These are phyloP conservation scores for Lepidium campestre DNA, from an alignment of 441 rosid genomes.

Conservation along the genomic window DNA sequence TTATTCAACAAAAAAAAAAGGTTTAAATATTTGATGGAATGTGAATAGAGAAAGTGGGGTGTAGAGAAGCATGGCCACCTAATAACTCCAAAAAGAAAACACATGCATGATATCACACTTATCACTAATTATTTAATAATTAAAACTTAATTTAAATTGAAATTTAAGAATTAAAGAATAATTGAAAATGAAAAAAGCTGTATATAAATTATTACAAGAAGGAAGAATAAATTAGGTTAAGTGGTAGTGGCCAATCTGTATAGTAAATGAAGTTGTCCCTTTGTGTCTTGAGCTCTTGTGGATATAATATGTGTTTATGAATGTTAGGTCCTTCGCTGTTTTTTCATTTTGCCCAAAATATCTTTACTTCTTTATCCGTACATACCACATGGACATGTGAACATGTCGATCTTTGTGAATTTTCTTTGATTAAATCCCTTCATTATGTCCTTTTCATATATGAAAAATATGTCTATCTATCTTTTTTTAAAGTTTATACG, in stretches of 20 bases:
- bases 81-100: constrained; percentile 26
- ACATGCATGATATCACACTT: constrained; percentile 30
- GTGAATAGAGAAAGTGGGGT: constrained; percentile 26
- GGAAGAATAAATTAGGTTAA: constrained; percentile 21
- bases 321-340: constrained; percentile 15
- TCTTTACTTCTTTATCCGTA: constrained; percentile 18
- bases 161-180: not conserved
- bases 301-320: not conserved
- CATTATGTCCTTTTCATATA: constrained; percentile 10
- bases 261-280: constrained; percentile 16
- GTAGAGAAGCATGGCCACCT: constrained; percentile 30
- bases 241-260: constrained; percentile 30
- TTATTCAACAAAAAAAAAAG: not conserved
- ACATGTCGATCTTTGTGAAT: constrained; percentile 15
- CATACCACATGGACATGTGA: constrained; percentile 20
- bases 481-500: too few relatives aligned
- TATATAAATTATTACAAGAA: constrained; percentile 12
- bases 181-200: constrained; percentile 8
- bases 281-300: constrained; percentile 17
- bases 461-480: constrained; percentile 2
- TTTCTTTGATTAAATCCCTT: not conserved
- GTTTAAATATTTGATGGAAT: not conserved
- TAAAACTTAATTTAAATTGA: constrained; percentile 7
- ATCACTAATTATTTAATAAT: constrained; percentile 13
- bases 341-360: not conserved